A percentile compares a stretch with the other conserved stretches of the same genome.
Evolutionary conservation across 495 filamentous ascomycete genomes (phyloP).

Genomic region (Poronia punctata): DNA sequence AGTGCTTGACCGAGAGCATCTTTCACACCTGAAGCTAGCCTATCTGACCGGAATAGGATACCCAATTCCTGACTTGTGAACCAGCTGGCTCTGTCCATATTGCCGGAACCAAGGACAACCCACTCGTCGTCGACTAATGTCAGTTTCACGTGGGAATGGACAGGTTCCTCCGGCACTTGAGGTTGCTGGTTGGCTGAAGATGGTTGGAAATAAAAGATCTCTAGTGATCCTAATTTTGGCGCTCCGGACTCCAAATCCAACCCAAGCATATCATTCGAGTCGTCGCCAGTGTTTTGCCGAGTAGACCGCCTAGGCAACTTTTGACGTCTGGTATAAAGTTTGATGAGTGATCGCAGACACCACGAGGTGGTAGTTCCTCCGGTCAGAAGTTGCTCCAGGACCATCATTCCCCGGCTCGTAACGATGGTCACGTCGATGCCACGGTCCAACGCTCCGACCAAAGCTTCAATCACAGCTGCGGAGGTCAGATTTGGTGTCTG

Average conservation of each 20-base stretch:
- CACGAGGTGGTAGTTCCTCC: constrained; percentile 58
- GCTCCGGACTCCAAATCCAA: constrained; percentile 28
- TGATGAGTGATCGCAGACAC: constrained; percentile 48
- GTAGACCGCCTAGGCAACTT: neutral
- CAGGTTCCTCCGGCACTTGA: constrained; percentile 38
- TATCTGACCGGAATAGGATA: constrained; percentile 49
- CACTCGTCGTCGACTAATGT: constrained; percentile 54
- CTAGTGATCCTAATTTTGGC: constrained; percentile 30
- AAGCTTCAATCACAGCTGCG: constrained; percentile 44
- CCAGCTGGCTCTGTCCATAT: constrained; percentile 71
- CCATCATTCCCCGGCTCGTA: constrained; percentile 61
- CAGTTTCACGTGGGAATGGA: constrained; percentile 66
- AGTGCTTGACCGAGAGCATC: constrained; percentile 35
- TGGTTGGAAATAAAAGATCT: constrained; percentile 43
- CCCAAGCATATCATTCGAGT: constrained; percentile 5
- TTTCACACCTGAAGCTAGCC: constrained; percentile 38
- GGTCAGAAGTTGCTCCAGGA: constrained; percentile 65
- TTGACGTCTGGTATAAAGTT: constrained; percentile 31
- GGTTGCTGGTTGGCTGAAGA: constrained; percentile 3
- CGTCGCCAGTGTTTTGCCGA: neutral
- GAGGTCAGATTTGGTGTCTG: constrained; percentile 69
- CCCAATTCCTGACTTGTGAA: constrained; percentile 73
- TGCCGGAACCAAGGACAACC: constrained; percentile 63
- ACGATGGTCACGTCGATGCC: constrained; percentile 57
- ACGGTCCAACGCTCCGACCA: constrained; percentile 47